Percentiles rank a stretch among this genome's conserved stretches.
phyloP scores from a whole-genome alignment of 2,329 filamentous ascomycete species.

The Thelonectria rubi region DNA sequence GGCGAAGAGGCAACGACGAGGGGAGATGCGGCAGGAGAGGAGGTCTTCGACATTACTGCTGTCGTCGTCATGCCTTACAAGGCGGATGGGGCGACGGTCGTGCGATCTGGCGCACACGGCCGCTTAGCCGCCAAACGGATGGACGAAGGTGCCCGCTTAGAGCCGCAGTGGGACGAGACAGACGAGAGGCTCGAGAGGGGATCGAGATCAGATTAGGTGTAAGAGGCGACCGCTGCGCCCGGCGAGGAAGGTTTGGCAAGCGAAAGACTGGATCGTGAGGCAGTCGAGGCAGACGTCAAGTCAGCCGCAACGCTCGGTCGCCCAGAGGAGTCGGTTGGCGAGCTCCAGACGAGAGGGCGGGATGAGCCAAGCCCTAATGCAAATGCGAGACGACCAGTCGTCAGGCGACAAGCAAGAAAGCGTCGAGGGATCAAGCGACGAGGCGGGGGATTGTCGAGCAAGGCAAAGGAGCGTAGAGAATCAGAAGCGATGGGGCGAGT shows the following conservation, averaged over 20 bases:
- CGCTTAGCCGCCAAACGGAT: constrained; percentile 41
- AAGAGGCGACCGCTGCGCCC: constrained; percentile 29
- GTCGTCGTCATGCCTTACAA: constrained; percentile 51
- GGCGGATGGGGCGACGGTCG: constrained; percentile 38
- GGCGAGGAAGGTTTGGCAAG: constrained; percentile 25
- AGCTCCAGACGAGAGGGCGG: constrained; percentile 37
- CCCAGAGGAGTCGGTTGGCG: constrained; percentile 25
- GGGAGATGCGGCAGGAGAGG: constrained; percentile 64
- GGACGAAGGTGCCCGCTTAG: constrained; percentile 32
- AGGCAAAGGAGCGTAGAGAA: constrained; percentile 44
- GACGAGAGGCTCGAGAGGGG: constrained; percentile 23
- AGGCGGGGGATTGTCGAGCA: constrained; percentile 18
- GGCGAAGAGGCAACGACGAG: constrained; percentile 55
- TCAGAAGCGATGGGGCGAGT: constrained; percentile 31
- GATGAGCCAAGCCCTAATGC: constrained; percentile 44
- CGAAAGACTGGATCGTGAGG: constrained; percentile 23
- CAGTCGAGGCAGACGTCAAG: constrained; percentile 39
- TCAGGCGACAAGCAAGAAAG: constrained; percentile 40
- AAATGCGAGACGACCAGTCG: constrained; percentile 46
- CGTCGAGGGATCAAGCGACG: constrained; percentile 25
- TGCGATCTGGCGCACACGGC: constrained; percentile 45
- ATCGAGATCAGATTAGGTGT: constrained; percentile 22
- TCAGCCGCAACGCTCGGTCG: constrained; percentile 40
- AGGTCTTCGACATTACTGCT: constrained; percentile 66
- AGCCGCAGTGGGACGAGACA: constrained; percentile 34